Evolutionary conservation across 495 filamentous ascomycete species (phyloP), one percentile per base, ranked within the genome.

Genomic region (Massariosphaeria phaeospora): DNA sequence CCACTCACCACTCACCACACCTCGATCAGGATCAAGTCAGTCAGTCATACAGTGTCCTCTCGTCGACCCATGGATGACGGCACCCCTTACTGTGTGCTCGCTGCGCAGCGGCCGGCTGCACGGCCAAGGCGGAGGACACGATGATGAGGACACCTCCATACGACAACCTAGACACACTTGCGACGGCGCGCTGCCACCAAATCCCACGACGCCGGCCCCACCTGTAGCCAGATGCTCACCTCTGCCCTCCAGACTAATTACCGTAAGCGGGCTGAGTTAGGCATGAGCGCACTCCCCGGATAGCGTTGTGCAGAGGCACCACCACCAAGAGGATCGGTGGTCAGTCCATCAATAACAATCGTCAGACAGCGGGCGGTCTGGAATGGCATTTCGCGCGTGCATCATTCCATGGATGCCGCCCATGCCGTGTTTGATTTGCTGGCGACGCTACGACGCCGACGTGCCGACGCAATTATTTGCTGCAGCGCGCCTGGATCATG

Each of bases 401-500:
- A 61, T 59, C 56, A 54, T 59, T 61, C 51, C 57, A 44, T 33
- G 20, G 44, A 54, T 55, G 7, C 50, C 57, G 49, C 38, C 34
- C 49, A 53, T 55, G 47, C 52, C 51, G 51, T 61, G 51, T 56
- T 51, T 55, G 57, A 56, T 56, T 56, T 55, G 45, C 57, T 52
- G 41, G 27, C 23, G 20, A 26, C 44, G 11, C n/a, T n/a, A n/a
- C n/a, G n/a, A n/a, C n/a, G n/a, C n/a, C n/a, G n/a, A n/a, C n/a
- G n/a, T n/a, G n/a, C n/a, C 34, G 34, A 12, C 13, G 34, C 6
- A 6, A 31, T 23, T 3, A 15, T 15, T 38, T 13, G 12, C 34
- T 38, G 34, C 34, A 38, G 34, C 34, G 20, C 34, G 20, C n/a
- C n/a, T n/a, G n/a, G n/a, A n/a, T n/a, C n/a, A n/a, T n/a, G n/a